A percentile compares a stretch with the other conserved stretches of the same genome.
Conservation (phyloP, 805 yeast genomes). For the Yamadazyma olivae region DNA sequence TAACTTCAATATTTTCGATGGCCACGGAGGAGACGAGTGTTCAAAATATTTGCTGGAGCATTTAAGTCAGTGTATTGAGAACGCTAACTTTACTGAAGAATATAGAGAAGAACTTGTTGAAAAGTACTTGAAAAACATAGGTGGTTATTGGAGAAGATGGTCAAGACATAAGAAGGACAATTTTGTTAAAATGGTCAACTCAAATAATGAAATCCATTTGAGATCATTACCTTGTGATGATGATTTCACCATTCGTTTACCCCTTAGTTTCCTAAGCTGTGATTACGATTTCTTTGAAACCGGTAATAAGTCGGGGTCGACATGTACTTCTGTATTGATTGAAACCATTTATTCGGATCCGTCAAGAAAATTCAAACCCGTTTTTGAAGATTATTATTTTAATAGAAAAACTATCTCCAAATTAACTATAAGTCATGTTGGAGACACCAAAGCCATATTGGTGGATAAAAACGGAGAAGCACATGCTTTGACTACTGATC, state of each 20-base stretch:
- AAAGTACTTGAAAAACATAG: constrained; percentile 58
- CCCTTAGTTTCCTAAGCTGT: constrained; percentile 60
- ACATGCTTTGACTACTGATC: constrained; percentile 72
- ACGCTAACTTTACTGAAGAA: constrained; percentile 28
- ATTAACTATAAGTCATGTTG: constrained; percentile 82
- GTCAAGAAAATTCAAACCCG: constrained; percentile 24
- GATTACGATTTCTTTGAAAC: constrained; percentile 57
- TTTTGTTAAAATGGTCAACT: constrained; percentile 22
- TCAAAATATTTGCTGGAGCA: constrained; percentile 54
- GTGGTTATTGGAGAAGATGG: constrained; percentile 86
- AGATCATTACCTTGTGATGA: constrained; percentile 28
- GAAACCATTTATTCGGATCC: constrained; percentile 43
- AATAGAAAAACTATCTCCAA: constrained; percentile 64
- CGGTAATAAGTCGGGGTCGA: constrained; percentile 57
- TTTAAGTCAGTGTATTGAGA: constrained; percentile 54
- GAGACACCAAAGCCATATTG: constrained; percentile 86
- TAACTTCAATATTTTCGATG: constrained; percentile 80
- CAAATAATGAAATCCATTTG: constrained; percentile 15
- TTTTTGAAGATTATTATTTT: constrained; percentile 48
- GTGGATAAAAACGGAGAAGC: constrained; percentile 81
- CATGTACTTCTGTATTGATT: constrained; percentile 64
- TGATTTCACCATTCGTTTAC: constrained; percentile 59
- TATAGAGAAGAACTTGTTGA: constrained; percentile 42
- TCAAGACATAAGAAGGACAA: constrained; percentile 42
- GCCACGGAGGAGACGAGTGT: constrained; percentile 89